A percentile compares a stretch with the other conserved stretches of the same genome.
These are phyloP conservation scores for Saccharomyces kudriavzevii DNA, from an alignment of 805 yeast genomes.

Conservation along the genomic window DNA sequence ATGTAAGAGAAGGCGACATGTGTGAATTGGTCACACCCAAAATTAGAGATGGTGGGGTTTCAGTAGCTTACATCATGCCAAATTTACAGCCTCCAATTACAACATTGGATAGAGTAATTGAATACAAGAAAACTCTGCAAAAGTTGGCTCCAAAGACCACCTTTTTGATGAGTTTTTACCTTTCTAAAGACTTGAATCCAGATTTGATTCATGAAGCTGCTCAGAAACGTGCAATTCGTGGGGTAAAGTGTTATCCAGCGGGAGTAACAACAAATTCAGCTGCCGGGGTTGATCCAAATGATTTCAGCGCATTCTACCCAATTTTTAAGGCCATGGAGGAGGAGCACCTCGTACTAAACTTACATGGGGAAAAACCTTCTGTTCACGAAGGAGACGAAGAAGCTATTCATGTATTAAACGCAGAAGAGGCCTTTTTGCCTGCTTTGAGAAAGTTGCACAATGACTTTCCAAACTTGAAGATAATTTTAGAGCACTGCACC, in stretches of 20 bases:
- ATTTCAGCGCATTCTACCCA: constrained; percentile 82
- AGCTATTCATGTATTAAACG: constrained; percentile 84
- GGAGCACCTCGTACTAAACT: constrained; percentile 66
- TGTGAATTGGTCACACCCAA: constrained; percentile 88
- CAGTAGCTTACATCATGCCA: constrained; percentile 94
- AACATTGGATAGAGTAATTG: constrained; percentile 59
- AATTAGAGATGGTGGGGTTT: constrained; percentile 80
- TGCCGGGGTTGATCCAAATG: constrained; percentile 89
- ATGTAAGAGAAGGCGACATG: constrained; percentile 89
- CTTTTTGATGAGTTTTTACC: constrained; percentile 84
- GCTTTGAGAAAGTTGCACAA: constrained; percentile 69
- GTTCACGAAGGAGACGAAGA: constrained; percentile 39
- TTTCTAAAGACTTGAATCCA: constrained; percentile 74
- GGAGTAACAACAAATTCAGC: constrained; percentile 97
- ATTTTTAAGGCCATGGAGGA: constrained; percentile 82
- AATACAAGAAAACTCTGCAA: constrained; percentile 59
- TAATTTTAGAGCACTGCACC: constrained; percentile 91
- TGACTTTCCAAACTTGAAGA: constrained; percentile 80
- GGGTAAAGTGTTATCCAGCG: constrained; percentile 96
- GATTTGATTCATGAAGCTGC: constrained; percentile 79
- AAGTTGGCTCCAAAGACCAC: constrained; percentile 71
- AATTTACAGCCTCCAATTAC: constrained; percentile 89
- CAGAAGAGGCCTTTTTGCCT: constrained; percentile 88
- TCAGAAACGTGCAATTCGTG: constrained; percentile 55
- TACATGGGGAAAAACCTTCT: constrained; percentile 94